Evolutionary conservation across 805 yeast genomes (phyloP), one percentile per base, ranked within the genome.

Genomic region (Metschnikowia aberdeeniae): DNA sequence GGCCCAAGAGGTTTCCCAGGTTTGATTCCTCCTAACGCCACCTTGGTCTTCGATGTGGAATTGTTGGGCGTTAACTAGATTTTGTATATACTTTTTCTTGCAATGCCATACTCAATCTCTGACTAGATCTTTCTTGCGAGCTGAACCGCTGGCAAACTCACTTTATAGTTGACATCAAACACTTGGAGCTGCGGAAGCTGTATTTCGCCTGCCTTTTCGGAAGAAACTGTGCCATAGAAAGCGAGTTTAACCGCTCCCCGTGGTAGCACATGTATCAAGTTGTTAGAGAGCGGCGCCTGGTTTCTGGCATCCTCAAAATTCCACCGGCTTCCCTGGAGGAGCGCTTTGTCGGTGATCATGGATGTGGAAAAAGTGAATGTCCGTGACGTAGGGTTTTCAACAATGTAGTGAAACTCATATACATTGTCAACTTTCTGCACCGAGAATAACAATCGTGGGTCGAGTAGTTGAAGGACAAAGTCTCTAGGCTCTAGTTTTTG

Each of bases 1-100:
- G 97, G 97, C 52, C 78, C 79, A 54, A 83, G 95, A 71, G 98
- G 98, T 40, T 89, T 86, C 82, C 97, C 97, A 57, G 96, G 96
- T 57, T 75, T 89, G 63, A 92, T 92, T 64, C 98, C 98, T 55
- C 97, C 97, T 58, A 89, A 88, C 68, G 95, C 97, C 54, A 90
- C 97, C 57, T 80, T 92, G 71, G 73, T 88, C 59, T 86, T 86
- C 57, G 93, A 86, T 57, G 93, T 86, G 52, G 92, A 86, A 68
- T 77, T 86, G 62, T 60, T 79, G 46, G 74, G 73, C 47, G 76
- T 80, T 52, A 78, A 78, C 63, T 77, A 68, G 36, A 27, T 29
- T 17, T 27, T 14, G 36, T 42, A 29, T 13, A 28, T 22, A 13
- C n/a, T 17, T 27, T 28, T 10, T 36, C 20, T 14, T 26, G 29